Conservation (phyloP, 441 rosid species). For the Isatis lusitanica region DNA sequence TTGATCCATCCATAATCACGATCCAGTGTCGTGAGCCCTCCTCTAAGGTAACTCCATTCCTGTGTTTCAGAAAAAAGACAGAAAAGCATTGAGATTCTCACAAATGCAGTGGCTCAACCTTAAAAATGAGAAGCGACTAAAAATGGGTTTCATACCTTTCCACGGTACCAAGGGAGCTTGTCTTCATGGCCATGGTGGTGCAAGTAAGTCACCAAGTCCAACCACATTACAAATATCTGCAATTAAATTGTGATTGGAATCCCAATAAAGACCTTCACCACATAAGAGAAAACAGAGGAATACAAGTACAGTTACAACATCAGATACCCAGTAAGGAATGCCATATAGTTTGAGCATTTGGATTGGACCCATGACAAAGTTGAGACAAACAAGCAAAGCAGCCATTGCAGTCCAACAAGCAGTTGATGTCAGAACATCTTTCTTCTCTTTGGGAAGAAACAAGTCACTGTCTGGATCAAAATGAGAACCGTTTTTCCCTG, state of each 20-base stretch:
- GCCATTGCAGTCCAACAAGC: constrained; percentile 65
- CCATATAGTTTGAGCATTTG: constrained; percentile 62
- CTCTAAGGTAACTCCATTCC: constrained; percentile 76
- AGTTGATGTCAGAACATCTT: constrained; percentile 58
- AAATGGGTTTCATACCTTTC: constrained; percentile 38
- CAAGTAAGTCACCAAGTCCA: constrained; percentile 62
- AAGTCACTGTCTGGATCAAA: constrained; percentile 58
- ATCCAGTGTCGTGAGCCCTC: constrained; percentile 71
- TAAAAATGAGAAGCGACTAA: not conserved
- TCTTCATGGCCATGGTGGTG: constrained; percentile 70
- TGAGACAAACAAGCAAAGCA: constrained; percentile 46
- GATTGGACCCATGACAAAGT: constrained; percentile 52
- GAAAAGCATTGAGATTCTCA: not conserved
- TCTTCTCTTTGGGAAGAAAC: constrained; percentile 54
- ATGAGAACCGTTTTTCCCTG: constrained; percentile 71
- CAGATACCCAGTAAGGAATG: constrained; percentile 52
- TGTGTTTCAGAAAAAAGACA: constrained; percentile 9
- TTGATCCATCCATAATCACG: constrained; percentile 73
- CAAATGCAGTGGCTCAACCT: not conserved
- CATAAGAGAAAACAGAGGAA: constrained; percentile 1
- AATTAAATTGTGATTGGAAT: not conserved
- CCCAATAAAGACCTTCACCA: not conserved
- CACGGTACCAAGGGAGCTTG: constrained; percentile 75
- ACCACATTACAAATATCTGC: constrained; percentile 63
- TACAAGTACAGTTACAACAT: not conserved